These are phyloP conservation scores for Rhizodiscina lignyota DNA, from an alignment of 495 filamentous ascomycete genomes.

Conservation along the genomic window DNA sequence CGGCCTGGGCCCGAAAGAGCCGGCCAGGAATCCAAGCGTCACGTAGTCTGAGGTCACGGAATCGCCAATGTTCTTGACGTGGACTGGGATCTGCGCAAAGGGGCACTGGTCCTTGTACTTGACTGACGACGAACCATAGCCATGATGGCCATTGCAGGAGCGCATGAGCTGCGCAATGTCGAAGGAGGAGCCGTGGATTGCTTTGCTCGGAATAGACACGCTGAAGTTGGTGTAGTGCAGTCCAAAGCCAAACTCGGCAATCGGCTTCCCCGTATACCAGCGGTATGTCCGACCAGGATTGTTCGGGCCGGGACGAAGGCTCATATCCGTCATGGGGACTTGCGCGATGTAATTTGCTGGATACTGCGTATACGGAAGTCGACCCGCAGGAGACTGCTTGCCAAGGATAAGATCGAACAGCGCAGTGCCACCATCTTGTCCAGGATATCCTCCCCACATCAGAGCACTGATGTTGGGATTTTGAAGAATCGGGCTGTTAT, in stretches of 20 bases:
- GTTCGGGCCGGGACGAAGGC: conserved; percentile 2
- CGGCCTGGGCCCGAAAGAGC: background rate
- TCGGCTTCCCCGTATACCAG: conserved; percentile 1
- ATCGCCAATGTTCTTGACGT: background rate
- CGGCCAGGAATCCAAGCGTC: background rate
- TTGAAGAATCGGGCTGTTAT: conserved; percentile 1
- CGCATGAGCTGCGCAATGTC: background rate
- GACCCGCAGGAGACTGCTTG: conserved; percentile 1
- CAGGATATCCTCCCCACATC: conserved; percentile 2
- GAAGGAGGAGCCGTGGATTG: too few relatives aligned
- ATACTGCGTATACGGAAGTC: conserved; percentile 5
- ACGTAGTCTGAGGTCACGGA: background rate
- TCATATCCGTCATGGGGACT: conserved; percentile 3
- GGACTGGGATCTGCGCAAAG: background rate
- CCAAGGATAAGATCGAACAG: conserved; percentile 1
- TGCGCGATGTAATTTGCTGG: background rate
- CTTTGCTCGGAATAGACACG: too few relatives aligned
- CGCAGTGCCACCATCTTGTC: conserved; percentile 3
- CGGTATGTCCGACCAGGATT: conserved; percentile 1
- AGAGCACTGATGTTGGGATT: conserved; percentile 2
- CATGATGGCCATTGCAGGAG: background rate
- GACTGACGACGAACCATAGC: too few relatives aligned
- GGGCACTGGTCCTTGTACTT: background rate
- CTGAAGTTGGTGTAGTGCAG: conserved; percentile 3
- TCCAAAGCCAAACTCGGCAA: background rate